Evolutionary conservation across 2,329 filamentous ascomycete species (phyloP), one percentile per base, ranked within the genome.

Genomic region (Leptosphaerulina australis): DNA sequence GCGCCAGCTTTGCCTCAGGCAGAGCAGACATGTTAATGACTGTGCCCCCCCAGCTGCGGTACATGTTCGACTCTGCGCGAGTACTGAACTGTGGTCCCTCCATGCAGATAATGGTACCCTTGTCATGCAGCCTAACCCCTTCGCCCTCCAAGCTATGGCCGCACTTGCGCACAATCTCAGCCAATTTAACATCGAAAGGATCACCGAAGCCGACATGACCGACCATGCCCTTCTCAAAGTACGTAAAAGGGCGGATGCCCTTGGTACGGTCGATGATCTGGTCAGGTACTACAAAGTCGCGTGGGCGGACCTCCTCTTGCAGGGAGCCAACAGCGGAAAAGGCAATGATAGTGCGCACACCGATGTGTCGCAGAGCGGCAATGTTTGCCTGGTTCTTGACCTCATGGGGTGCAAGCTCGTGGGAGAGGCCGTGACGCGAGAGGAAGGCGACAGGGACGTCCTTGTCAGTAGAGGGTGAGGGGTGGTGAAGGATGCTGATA

Each of bases 11-110:
- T 39, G 93, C 89, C 78, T 99, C 94, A 15, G 94, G 94, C 12
- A 99, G 82, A 11, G 88, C 88, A 34, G 90, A 96, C 94, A 99
- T 99, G 83, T 97, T 97, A 81, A 99, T 97, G 44, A 97, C 90
- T 59, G 84, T 88, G 62, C 92, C 93, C 65, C 93, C 93, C 90
- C 91, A 97, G 53, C 85, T 81, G 63, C 94, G 90, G 81, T 99
- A 99, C 78, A 99, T 85, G 76, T 96, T 86, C 50, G 89, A 94
- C 78, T 99, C 94, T 50, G 94, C 93, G 56, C 94, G 91, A 14
- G 94, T 97, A 55, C 88, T 94, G 82, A 99, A 99, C 67, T 96
- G 91, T 15, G 94, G 94, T n/a, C 94, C 94, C 82, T 99, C 94
- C 88, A 99, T 99, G 78, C 92, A 96, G 64, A 99, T 81, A 53